Evolutionary conservation across 2,329 filamentous ascomycete genomes (phyloP).

Genomic region (Ascocoryne sarcoides): DNA sequence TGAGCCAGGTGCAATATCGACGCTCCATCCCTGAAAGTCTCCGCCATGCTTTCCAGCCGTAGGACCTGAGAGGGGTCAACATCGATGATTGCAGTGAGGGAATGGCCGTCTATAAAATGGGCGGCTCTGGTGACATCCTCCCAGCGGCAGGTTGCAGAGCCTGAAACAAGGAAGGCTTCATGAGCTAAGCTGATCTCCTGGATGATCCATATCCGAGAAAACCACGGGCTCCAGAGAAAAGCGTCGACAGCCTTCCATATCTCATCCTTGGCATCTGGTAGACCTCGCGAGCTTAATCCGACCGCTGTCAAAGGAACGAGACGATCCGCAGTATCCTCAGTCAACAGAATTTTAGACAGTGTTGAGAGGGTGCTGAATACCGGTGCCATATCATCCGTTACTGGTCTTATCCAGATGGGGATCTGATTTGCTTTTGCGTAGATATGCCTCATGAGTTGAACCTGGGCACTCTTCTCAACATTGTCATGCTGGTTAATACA

Average conservation of each 20-base stretch:
- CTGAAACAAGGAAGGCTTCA: not conserved
- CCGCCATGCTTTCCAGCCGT: not conserved
- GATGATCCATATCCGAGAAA: not conserved
- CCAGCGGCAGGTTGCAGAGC: not conserved
- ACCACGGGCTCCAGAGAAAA: not conserved
- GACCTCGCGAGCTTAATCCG: not conserved
- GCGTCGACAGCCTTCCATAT: not conserved
- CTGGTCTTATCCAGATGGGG: not conserved
- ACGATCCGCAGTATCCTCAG: not conserved
- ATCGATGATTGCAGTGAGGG: not conserved
- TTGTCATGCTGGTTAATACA: not conserved
- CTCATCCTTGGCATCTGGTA: not conserved
- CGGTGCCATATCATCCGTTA: not conserved
- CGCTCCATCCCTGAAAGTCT: not conserved
- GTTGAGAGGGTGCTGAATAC: not conserved
- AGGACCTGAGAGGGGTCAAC: not conserved
- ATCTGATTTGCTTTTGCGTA: not conserved
- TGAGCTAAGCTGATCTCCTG: not conserved
- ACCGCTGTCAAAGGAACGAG: not conserved
- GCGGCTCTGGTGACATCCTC: not conserved
- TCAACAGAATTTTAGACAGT: not conserved
- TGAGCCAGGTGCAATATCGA: not conserved
- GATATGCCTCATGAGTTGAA: not conserved
- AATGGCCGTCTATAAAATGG: not conserved
- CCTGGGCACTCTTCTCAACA: not conserved